Evolutionary conservation across 1,284 basidiomycete genomes (phyloP).

Genomic region (Apiotrichum brassicae): DNA sequence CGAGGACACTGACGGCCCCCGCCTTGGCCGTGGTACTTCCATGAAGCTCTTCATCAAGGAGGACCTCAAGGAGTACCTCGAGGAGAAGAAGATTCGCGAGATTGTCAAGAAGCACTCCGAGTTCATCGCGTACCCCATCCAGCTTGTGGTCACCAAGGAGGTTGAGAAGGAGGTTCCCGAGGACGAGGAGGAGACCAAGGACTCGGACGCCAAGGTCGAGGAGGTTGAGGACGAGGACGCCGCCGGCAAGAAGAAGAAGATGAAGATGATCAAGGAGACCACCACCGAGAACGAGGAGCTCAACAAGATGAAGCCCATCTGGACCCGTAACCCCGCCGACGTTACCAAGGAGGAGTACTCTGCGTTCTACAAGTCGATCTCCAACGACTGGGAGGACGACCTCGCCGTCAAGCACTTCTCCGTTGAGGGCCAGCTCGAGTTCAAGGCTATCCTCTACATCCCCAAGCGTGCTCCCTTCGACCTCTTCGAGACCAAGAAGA

Average conservation of each 20-base stretch:
- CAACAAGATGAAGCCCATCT: constrained; percentile 99
- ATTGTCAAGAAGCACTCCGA: constrained; percentile 99
- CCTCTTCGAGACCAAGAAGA: constrained; percentile 99
- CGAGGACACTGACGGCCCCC: constrained; percentile 78
- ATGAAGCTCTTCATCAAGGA: constrained; percentile 96
- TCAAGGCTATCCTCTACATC: constrained; percentile 97
- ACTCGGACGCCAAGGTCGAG: constrained; percentile 63
- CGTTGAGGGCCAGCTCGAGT: constrained; percentile 99
- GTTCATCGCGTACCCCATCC: constrained; percentile 99
- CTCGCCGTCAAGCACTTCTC: constrained; percentile 99
- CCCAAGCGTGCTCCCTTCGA: constrained; percentile 98
- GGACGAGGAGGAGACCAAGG: constrained; percentile 54
- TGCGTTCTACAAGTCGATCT: constrained; percentile 98
- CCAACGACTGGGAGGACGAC: constrained; percentile 99
- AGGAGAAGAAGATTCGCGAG: constrained; percentile 99
- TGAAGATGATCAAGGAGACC: constrained; percentile 91
- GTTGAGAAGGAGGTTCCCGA: constrained; percentile 97
- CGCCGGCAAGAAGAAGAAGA: constrained; percentile 75
- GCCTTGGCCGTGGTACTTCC: constrained; percentile 91
- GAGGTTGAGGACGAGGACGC: constrained; percentile 73
- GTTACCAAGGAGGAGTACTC: constrained; percentile 91
- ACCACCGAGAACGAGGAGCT: constrained; percentile 92
- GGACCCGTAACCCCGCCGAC: constrained; percentile 95
- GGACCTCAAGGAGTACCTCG: constrained; percentile 97
- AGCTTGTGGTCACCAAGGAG: constrained; percentile 97